Percentiles rank a stretch among this genome's conserved stretches.
Conservation (phyloP, 2,329 filamentous ascomycete species). For the Trichoderma afroharzianum region DNA sequence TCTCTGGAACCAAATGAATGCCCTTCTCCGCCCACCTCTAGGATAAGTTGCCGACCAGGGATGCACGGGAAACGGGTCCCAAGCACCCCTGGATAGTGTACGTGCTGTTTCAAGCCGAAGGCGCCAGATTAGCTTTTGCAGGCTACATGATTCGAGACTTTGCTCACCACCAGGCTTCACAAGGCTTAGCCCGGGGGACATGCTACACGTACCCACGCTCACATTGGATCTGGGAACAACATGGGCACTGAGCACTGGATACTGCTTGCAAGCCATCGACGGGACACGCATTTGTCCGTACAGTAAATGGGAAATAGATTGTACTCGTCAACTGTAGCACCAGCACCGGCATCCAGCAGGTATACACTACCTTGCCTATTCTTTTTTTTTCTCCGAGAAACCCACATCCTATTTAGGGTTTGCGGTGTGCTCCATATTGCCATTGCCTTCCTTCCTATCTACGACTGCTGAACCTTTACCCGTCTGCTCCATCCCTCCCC, state of each 20-base stretch:
- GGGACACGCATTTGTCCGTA: background rate
- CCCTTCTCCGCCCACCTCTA: background rate
- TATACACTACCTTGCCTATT: background rate
- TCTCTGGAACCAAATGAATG: background rate
- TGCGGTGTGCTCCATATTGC: background rate
- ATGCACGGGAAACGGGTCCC: background rate
- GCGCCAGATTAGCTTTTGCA: constrained; percentile 14
- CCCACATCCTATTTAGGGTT: background rate
- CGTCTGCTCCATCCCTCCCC: background rate
- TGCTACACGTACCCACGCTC: background rate
- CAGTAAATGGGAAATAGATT: background rate
- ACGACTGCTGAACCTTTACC: background rate
- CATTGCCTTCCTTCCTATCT: background rate
- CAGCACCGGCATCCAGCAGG: background rate
- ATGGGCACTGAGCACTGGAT: background rate
- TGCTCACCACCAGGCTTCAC: constrained; percentile 7
- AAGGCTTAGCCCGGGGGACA: constrained; percentile 7
- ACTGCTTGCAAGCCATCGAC: background rate
- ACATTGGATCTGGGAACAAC: constrained; percentile 2
- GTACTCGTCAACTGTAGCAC: background rate
- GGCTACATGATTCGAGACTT: constrained; percentile 11
- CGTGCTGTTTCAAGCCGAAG: constrained; percentile 12
- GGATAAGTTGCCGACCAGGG: background rate
- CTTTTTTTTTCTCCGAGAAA: background rate
- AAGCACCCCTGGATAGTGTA: constrained; percentile 9